Evolutionary conservation across 805 yeast genomes (phyloP).

Genomic region (Scheffersomyces ergatensis): DNA sequence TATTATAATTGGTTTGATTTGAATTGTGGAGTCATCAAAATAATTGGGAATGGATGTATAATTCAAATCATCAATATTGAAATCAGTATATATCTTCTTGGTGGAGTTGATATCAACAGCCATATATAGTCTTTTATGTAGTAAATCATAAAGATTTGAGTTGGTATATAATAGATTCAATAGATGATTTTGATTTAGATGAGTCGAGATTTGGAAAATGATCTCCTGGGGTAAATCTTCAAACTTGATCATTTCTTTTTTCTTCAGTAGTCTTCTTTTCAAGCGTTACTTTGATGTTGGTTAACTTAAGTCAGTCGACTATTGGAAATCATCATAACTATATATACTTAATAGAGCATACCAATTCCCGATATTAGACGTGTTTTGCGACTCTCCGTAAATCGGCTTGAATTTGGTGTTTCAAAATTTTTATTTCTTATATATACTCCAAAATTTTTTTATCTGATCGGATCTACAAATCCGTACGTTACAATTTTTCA

Average conservation of each 20-base stretch:
- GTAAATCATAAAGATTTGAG: slow-evolving; percentile 2
- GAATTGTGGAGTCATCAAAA: neutral
- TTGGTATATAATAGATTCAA: slow-evolving; percentile 12
- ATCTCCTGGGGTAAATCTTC: slow-evolving; percentile 18
- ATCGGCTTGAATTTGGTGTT: slow-evolving; percentile 2
- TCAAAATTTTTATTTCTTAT: too few species aligned
- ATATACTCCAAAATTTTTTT: slow-evolving; percentile 1
- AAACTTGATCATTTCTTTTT: slow-evolving; percentile 15
- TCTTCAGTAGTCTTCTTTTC: too few species aligned
- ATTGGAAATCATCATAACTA: too few species aligned
- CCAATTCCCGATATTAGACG: neutral
- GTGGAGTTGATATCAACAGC: slow-evolving; percentile 6
- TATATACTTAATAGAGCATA: too few species aligned
- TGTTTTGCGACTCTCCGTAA: slow-evolving; percentile 2
- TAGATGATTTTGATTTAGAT: slow-evolving; percentile 13
- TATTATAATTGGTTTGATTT: slow-evolving; percentile 5
- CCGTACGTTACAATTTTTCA: too few species aligned
- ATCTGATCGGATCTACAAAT: slow-evolving; percentile 10
- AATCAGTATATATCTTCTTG: neutral
- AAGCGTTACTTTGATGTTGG: too few species aligned
- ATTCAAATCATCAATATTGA: neutral
- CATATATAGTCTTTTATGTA: slow-evolving; percentile 7
- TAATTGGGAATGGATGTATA: neutral
- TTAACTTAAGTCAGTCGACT: too few species aligned
- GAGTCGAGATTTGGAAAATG: slow-evolving; percentile 9